phyloP scores from a whole-genome alignment of 768 basidiomycete genomes.

The Lactarius hengduanensis region DNA sequence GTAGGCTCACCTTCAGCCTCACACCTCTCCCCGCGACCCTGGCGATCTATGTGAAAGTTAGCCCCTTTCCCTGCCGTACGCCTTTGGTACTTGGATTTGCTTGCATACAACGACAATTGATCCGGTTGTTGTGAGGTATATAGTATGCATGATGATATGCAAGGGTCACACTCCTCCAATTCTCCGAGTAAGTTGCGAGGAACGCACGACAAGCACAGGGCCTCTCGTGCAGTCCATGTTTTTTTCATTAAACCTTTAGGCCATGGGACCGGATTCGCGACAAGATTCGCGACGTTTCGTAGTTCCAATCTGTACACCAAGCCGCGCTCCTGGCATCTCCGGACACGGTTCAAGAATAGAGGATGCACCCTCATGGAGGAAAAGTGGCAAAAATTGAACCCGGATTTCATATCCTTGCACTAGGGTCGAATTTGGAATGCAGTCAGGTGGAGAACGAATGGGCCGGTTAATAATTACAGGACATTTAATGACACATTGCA shows the following conservation, averaged over 20 bases:
- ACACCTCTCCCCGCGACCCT: neutral
- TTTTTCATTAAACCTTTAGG: neutral
- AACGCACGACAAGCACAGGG: neutral
- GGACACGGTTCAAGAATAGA: neutral
- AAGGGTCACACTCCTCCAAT: neutral
- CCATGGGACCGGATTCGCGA: neutral
- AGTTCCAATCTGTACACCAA: neutral
- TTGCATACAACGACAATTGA: neutral
- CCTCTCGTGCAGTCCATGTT: neutral
- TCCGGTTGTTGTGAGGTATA: neutral
- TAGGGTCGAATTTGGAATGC: too few relatives aligned
- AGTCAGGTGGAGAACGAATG: too few relatives aligned
- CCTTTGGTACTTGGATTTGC: neutral
- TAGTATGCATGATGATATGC: neutral
- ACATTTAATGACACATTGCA: neutral
- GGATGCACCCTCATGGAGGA: neutral
- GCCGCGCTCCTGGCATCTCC: neutral
- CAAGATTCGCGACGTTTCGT: neutral
- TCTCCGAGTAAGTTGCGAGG: neutral
- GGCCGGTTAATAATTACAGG: neutral
- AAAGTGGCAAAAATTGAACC: neutral
- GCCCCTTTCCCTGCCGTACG: conserved; percentile 11
- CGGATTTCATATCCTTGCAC: neutral
- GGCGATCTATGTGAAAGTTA: neutral
- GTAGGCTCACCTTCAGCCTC: conserved; percentile 1